Evolutionary conservation across 2,329 filamentous ascomycete genomes (phyloP).

Genomic region (Phialophora macrospora): DNA sequence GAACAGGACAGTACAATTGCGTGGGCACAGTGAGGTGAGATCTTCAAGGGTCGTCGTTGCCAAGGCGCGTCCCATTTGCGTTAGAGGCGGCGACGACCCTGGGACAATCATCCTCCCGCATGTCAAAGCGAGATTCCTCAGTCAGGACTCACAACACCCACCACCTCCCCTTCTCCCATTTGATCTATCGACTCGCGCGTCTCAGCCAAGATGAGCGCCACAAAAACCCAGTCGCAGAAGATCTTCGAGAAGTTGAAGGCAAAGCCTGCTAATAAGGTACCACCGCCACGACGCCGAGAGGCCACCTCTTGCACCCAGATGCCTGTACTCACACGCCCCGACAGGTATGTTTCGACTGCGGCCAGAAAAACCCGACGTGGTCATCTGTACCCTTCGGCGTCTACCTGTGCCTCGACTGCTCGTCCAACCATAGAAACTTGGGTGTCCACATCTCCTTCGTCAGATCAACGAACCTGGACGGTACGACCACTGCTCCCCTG

Average conservation of each 20-base stretch:
- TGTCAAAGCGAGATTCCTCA: not conserved
- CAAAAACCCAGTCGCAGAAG: slow-evolving; percentile 93
- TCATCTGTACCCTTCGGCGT: slow-evolving; percentile 96
- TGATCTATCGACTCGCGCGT: not conserved
- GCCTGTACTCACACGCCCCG: slow-evolving; percentile 24
- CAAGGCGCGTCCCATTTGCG: not conserved
- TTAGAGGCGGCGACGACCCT: not conserved
- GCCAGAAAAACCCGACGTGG: slow-evolving; percentile 97
- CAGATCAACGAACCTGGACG: slow-evolving; percentile 95
- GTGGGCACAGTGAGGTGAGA: not conserved
- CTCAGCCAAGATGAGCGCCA: slow-evolving; percentile 65
- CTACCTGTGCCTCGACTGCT: slow-evolving; percentile 97
- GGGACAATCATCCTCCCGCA: not conserved
- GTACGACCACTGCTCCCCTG: slow-evolving; percentile 62
- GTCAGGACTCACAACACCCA: not conserved
- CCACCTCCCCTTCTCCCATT: not conserved
- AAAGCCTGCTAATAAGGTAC: slow-evolving; percentile 92
- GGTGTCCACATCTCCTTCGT: slow-evolving; percentile 99
- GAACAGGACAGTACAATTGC: not conserved
- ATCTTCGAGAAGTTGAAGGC: slow-evolving; percentile 97
- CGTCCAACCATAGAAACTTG: slow-evolving; percentile 93
- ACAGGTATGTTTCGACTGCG: slow-evolving; percentile 97
- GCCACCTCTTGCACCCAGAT: slow-evolving; percentile 35
- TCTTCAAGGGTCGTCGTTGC: not conserved
- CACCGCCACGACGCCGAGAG: slow-evolving; percentile 28